A percentile compares a stretch with the other conserved stretches of the same genome.
Conservation (phyloP, 1,284 basidiomycete genomes). For the Rhizopogon parksii region DNA sequence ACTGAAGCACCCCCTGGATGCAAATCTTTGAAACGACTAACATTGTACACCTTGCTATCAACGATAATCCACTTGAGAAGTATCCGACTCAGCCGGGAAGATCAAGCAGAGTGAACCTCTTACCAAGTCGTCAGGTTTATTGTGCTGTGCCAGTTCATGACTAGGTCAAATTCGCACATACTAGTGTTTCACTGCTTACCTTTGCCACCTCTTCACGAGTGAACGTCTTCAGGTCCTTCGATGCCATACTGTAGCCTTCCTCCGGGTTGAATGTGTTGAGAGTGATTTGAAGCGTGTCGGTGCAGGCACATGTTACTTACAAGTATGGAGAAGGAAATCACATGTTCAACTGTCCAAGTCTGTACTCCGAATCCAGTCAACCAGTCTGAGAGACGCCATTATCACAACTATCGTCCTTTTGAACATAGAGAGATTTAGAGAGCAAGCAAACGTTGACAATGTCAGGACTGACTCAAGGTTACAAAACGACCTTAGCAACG, state of each 20-base stretch:
- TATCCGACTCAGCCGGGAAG: slow-evolving; percentile 46
- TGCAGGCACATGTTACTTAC: no score
- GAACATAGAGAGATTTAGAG: neutral
- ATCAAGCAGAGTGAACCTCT: slow-evolving; percentile 9
- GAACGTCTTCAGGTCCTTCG: slow-evolving; percentile 7
- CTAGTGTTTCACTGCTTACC: slow-evolving; percentile 16
- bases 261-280: neutral
- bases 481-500: no score
- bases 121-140: slow-evolving; percentile 49
- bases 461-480: no score
- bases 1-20: slow-evolving; percentile 80
- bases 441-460: neutral
- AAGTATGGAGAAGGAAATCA: neutral
- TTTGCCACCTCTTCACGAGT: slow-evolving; percentile 32
- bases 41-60: slow-evolving; percentile 78
- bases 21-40: slow-evolving; percentile 68
- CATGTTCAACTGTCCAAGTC: neutral
- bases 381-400: no score
- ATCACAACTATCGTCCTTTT: no score
- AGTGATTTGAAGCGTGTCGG: neutral
- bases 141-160: slow-evolving; percentile 36
- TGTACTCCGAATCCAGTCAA: no score
- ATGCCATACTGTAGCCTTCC: neutral
- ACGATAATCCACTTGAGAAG: slow-evolving; percentile 73
- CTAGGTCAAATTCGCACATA: neutral